phyloP scores from a whole-genome alignment of 148 eudicot species.

The Rhododendron kiyosumense region DNA sequence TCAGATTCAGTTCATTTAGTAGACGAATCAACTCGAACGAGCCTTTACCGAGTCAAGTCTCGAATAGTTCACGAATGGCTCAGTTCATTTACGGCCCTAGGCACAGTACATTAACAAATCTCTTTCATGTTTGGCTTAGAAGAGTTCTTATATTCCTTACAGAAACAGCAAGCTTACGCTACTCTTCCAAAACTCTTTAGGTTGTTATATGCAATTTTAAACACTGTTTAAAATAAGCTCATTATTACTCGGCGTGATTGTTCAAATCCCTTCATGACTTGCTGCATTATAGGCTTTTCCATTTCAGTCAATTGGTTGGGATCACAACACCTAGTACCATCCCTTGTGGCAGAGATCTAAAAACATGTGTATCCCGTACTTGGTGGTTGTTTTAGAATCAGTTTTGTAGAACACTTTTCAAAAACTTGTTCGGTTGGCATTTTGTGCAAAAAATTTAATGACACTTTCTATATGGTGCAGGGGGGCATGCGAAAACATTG shows the following conservation, averaged over 20 bases:
- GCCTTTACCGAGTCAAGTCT: too few relatives aligned
- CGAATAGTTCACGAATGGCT: too few relatives aligned
- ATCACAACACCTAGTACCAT: too few relatives aligned
- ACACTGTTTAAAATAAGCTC: not conserved
- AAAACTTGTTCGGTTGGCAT: not conserved
- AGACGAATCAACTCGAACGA: too few relatives aligned
- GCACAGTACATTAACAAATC: slow-evolving; percentile 58
- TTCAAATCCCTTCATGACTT: not conserved
- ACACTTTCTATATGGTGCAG: slow-evolving; percentile 26
- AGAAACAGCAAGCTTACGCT: slow-evolving; percentile 8
- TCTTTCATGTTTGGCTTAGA: slow-evolving; percentile 81
- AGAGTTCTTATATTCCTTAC: slow-evolving; percentile 63
- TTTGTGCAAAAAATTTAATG: not conserved
- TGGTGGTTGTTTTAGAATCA: not conserved
- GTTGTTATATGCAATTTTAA: slow-evolving; percentile 22
- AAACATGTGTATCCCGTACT: not conserved
- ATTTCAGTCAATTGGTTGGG: not conserved
- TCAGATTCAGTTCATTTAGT: too few relatives aligned
- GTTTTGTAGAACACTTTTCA: not conserved
- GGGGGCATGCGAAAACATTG: slow-evolving; percentile 79
- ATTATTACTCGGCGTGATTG: not conserved
- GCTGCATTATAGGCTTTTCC: not conserved
- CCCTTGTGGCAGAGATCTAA: not conserved
- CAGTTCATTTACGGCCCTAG: not conserved
- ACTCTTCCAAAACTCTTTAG: slow-evolving; percentile 65